Conservation (phyloP, 2,329 filamentous ascomycete species). For the Leptographium procerum region DNA sequence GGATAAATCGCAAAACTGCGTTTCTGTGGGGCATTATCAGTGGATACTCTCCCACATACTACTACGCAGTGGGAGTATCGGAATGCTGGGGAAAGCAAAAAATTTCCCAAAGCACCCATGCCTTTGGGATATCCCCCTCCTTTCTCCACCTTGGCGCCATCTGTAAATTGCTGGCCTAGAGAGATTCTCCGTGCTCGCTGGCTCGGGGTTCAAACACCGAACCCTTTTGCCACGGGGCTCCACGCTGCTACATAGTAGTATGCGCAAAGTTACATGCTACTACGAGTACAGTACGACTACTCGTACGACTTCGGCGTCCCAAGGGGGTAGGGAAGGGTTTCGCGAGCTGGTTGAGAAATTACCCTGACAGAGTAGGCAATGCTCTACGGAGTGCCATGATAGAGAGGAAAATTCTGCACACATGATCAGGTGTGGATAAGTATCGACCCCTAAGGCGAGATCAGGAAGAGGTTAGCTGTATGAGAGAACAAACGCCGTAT, state of each 20-base stretch:
- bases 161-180: background rate
- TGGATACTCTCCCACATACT: background rate
- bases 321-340: background rate
- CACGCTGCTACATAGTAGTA: background rate
- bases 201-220: background rate
- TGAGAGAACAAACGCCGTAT: no score
- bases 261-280: no score
- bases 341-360: background rate
- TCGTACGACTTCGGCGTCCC: background rate
- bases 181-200: background rate
- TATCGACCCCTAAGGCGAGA: background rate
- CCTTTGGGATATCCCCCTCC: background rate
- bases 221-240: background rate
- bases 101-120: background rate
- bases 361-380: background rate
- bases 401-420: background rate
- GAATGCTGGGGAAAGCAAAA: conserved; percentile 1
- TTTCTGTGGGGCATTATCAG: background rate
- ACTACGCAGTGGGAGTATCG: background rate
- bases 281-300: background rate
- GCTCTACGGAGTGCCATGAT: background rate
- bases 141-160: background rate
- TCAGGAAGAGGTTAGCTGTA: background rate
- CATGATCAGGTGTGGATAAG: background rate
- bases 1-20: background rate